phyloP scores from a whole-genome alignment of 176 grass and related monocot genomes.

The Triticum monococcum region DNA sequence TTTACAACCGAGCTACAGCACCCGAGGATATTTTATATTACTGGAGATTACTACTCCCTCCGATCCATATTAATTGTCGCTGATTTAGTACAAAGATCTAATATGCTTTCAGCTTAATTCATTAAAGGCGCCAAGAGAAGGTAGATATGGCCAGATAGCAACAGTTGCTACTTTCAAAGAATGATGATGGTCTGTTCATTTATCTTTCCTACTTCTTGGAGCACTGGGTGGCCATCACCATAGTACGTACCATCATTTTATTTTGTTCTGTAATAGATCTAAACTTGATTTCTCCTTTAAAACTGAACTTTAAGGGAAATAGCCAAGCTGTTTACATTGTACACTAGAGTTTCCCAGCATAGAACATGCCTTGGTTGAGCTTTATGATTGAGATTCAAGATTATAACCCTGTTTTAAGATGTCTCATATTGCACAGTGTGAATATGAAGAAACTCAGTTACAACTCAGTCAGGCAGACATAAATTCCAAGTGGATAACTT shows the following conservation, averaged over 20 bases:
- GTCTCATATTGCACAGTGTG: not conserved
- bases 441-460: not conserved
- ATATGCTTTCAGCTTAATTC: not conserved
- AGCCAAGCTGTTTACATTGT: not conserved
- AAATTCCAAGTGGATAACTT: not conserved
- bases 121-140: not conserved
- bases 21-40: not conserved
- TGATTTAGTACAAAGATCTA: not conserved
- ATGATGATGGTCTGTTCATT: not conserved
- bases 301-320: not conserved
- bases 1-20: slow-evolving; percentile 12
- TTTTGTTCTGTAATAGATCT: not conserved
- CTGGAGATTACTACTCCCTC: not conserved
- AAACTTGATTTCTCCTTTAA: not conserved
- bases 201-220: not conserved
- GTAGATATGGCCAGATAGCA: not conserved
- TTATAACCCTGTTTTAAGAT: not conserved
- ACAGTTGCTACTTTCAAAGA: slow-evolving; percentile 4
- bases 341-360: not conserved
- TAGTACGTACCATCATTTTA: not conserved
- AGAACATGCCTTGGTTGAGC: slow-evolving; percentile 11
- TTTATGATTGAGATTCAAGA: slow-evolving; percentile 4
- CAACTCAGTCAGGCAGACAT: not conserved
- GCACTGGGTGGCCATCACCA: not conserved
- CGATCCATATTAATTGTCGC: too few relatives aligned